phyloP scores from a whole-genome alignment of 495 filamentous ascomycete genomes.

The Daldinia caldariorum region DNA sequence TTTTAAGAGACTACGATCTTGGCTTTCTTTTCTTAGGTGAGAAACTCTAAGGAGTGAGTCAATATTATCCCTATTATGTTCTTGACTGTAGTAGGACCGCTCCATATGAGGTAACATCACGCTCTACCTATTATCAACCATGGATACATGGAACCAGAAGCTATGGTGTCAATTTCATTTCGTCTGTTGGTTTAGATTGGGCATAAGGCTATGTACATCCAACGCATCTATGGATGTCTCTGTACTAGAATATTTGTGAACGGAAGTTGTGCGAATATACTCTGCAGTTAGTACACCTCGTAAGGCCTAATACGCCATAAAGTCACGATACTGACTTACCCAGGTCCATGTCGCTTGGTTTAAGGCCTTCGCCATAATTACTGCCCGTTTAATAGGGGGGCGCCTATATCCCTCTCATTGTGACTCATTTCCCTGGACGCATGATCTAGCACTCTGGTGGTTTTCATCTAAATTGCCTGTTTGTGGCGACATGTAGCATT shows the following conservation, averaged over 20 bases:
- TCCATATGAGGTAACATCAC: too few species aligned
- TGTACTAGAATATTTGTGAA: background rate
- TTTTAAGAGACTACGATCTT: too few species aligned
- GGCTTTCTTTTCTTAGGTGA: too few species aligned
- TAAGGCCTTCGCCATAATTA: background rate
- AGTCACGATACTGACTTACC: background rate
- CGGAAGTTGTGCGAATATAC: background rate
- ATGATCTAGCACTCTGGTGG: background rate
- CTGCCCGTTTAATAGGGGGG: background rate
- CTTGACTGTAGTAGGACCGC: too few species aligned
- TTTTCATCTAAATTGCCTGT: background rate
- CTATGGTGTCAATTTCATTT: too few species aligned
- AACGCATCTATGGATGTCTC: background rate
- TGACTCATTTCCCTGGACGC: background rate
- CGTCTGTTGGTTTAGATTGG: too few species aligned
- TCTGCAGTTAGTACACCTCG: background rate
- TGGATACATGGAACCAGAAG: too few species aligned
- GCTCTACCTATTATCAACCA: too few species aligned
- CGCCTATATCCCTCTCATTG: background rate
- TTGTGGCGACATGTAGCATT: background rate
- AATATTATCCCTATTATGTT: too few species aligned
- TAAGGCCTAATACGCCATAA: background rate
- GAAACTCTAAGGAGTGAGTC: too few species aligned
- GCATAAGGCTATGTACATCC: too few species aligned
- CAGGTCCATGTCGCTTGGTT: background rate